Evolutionary conservation across 2,329 filamentous ascomycete genomes (phyloP).

Genomic region (Penicillium janthinellum): DNA sequence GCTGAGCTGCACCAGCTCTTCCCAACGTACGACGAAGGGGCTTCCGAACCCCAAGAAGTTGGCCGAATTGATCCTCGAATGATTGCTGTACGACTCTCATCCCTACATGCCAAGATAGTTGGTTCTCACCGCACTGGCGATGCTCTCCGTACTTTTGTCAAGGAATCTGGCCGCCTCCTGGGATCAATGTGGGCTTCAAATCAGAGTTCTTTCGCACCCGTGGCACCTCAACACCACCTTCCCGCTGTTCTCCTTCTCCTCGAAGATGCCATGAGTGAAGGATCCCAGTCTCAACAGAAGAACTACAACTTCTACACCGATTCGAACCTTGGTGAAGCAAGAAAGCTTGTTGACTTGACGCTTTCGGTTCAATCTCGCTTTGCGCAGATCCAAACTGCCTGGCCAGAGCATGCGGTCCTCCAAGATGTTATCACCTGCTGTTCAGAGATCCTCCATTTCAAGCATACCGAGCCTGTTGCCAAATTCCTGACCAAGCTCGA

Average conservation of each 20-base stretch:
- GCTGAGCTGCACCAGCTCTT: slow-evolving; percentile 80
- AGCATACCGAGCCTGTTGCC: slow-evolving; percentile 79
- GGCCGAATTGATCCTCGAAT: slow-evolving; percentile 50
- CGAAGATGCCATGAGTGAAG: slow-evolving; percentile 60
- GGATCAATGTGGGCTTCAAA: slow-evolving; percentile 36
- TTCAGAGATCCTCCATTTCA: slow-evolving; percentile 72
- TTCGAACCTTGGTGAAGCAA: slow-evolving; percentile 72
- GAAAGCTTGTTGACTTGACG: slow-evolving; percentile 70
- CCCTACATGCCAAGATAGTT: slow-evolving; percentile 57
- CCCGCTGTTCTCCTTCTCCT: slow-evolving; percentile 67
- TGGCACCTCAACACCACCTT: slow-evolving; percentile 58
- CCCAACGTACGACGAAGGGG: slow-evolving; percentile 69
- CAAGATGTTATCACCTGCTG: slow-evolving; percentile 76
- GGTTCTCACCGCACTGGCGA: slow-evolving; percentile 30
- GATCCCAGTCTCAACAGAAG: slow-evolving; percentile 44
- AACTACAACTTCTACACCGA: slow-evolving; percentile 90
- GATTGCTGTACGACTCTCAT: slow-evolving; percentile 63
- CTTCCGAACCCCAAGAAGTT: slow-evolving; percentile 37
- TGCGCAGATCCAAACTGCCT: slow-evolving; percentile 63
- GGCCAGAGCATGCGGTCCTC: slow-evolving; percentile 76
- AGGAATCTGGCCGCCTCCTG: slow-evolving; percentile 37
- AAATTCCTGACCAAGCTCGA: slow-evolving; percentile 85
- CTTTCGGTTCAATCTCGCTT: slow-evolving; percentile 72
- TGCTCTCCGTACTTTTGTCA: slow-evolving; percentile 38
- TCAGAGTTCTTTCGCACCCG: slow-evolving; percentile 25